phyloP scores from a whole-genome alignment of 2,329 filamentous ascomycete genomes.

The Colletotrichum sublineola region DNA sequence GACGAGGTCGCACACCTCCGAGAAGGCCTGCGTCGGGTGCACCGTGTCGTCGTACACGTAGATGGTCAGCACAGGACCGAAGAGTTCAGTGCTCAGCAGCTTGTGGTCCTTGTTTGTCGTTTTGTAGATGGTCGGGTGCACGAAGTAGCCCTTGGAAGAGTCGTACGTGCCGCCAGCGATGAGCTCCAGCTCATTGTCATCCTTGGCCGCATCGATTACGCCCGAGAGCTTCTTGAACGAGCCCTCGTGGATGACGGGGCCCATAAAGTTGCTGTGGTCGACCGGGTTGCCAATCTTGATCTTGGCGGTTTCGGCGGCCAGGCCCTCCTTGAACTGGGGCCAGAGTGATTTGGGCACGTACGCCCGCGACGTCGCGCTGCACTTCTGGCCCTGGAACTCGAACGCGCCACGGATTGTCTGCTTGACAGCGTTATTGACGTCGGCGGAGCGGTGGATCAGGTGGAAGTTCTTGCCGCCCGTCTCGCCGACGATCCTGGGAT shows the following conservation, averaged over 20 bases:
- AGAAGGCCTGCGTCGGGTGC: slow-evolving; percentile 67
- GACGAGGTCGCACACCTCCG: slow-evolving; percentile 71
- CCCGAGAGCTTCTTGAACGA: slow-evolving; percentile 85
- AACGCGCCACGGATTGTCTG: slow-evolving; percentile 90
- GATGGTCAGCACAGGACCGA: slow-evolving; percentile 81
- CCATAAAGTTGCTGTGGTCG: slow-evolving; percentile 84
- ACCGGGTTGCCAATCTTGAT: slow-evolving; percentile 78
- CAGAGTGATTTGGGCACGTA: slow-evolving; percentile 84
- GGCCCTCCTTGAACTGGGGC: slow-evolving; percentile 76
- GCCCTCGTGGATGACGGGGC: slow-evolving; percentile 85
- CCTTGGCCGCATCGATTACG: slow-evolving; percentile 85
- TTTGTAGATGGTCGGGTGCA: slow-evolving; percentile 85
- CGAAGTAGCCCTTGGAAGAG: slow-evolving; percentile 82
- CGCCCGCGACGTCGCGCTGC: slow-evolving; percentile 83
- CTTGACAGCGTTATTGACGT: slow-evolving; percentile 82
- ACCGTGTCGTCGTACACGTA: slow-evolving; percentile 82
- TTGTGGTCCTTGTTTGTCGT: slow-evolving; percentile 80
- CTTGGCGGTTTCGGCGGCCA: slow-evolving; percentile 76
- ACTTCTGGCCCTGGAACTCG: slow-evolving; percentile 93
- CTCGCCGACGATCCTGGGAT: slow-evolving; percentile 90
- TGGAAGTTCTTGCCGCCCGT: slow-evolving; percentile 97
- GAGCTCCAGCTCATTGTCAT: slow-evolving; percentile 78
- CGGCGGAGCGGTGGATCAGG: slow-evolving; percentile 81
- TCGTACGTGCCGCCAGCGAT: slow-evolving; percentile 84
- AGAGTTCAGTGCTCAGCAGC: slow-evolving; percentile 83